Percentiles rank a stretch among this genome's conserved stretches.
phyloP scores from a whole-genome alignment of 192 early-diverging fungal genomes.

The Dispira simplex region DNA sequence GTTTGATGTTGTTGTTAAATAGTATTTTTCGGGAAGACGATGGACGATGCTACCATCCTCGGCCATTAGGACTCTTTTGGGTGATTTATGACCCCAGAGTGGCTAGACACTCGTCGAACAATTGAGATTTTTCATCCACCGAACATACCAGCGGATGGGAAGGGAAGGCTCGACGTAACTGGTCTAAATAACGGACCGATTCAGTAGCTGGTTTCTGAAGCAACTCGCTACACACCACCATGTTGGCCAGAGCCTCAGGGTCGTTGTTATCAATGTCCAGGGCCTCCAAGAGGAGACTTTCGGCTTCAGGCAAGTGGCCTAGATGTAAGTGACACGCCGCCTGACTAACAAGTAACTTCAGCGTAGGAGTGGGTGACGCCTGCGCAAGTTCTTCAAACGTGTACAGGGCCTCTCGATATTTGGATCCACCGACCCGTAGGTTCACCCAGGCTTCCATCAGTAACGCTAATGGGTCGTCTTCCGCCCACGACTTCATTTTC shows the following conservation, averaged over 20 bases:
- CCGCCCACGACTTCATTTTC: conserved; percentile 71
- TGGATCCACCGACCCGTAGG: conserved; percentile 49
- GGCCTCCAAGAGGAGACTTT: conserved; percentile 60
- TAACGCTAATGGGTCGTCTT: conserved; percentile 89
- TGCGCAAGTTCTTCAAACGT: conserved; percentile 90
- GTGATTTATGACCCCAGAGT: background rate
- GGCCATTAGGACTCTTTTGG: background rate
- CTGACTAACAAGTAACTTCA: conserved; percentile 59
- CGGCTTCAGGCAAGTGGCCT: conserved; percentile 69
- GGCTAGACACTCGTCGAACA: conserved; percentile 47
- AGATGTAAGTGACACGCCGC: conserved; percentile 72
- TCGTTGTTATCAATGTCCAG: conserved; percentile 51
- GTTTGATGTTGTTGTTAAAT: no score
- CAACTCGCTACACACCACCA: conserved; percentile 57
- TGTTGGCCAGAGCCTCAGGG: conserved; percentile 76
- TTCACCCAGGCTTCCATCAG: conserved; percentile 84
- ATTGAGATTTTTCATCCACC: conserved; percentile 52
- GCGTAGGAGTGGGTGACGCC: conserved; percentile 48
- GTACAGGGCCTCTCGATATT: conserved; percentile 80
- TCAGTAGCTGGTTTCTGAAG: conserved; percentile 51
- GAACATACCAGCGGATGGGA: conserved; percentile 66
- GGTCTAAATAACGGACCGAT: conserved; percentile 42
- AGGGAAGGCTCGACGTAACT: conserved; percentile 58
- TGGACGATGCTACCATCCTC: background rate
- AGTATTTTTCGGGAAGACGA: no score